Evolutionary conservation across 352 stramenopile genomes (phyloP), one percentile per base, ranked within the genome.

Genomic region (Globisporangium spinosum): DNA sequence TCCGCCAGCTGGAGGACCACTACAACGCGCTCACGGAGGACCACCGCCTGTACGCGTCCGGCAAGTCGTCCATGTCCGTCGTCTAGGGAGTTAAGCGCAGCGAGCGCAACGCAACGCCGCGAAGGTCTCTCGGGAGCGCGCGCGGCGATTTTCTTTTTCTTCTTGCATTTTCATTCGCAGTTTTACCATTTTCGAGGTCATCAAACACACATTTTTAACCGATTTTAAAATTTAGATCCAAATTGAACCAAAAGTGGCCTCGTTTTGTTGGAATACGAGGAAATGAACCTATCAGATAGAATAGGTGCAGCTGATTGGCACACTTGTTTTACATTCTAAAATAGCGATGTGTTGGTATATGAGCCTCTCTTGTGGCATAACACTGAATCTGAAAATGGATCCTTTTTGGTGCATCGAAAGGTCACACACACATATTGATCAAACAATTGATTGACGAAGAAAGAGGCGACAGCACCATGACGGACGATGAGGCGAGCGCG

Each of bases 21-120:
- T 93, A 93, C 70, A 82, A 81, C 3, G 74, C 72, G 20, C 75
- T 93, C 35, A 78, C 77, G 47, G 85, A 93, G 58, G 85, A 93
- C 54, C 80, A 90, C 64, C 82, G 72, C 53, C 68, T 67, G 0
- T 89, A 80, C 54, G 67, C 82, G 12, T 87, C 82, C 0, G 73
- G 70, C 54, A 88, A 79, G 63, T 70, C 58, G 13, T 25, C 51
- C 32, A 59, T 63, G 20, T 83, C 77, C 34, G 34, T 69, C 2
- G 74, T 45, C 29, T 66, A 43, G 23, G 2, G 32, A 38, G 32
- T 0, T 7, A 38, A 38, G 32, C 32, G 32, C 32, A 35, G 5
- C 32, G 27, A 29, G 27, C 34, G 34, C 34, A 40, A 15, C 35
- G 35, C 35, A 43, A 15, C 35, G 12, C 35, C 12, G 35, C 12